Evolutionary conservation across 2,329 filamentous ascomycete species (phyloP), one percentile per base, ranked within the genome.

Genomic region (Hymenoscyphus fraxineus): DNA sequence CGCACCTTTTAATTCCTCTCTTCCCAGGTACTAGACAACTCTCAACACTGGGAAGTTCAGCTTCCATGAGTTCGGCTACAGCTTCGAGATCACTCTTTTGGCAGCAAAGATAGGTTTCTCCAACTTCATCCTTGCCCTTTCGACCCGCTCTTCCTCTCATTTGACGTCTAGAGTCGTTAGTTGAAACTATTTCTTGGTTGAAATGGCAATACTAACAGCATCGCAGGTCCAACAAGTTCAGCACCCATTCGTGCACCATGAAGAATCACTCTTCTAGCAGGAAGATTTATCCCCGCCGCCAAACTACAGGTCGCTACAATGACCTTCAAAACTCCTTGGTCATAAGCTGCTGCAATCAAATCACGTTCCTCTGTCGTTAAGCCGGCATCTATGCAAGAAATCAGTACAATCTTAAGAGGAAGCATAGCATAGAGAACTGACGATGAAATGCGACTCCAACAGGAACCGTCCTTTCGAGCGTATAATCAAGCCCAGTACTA

Each of bases 281-380:
- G 84, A 72, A 93, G 78, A 75, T 93, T 93, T 65, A 93, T 91
- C n/a, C 90, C 90, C 15, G 90, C 90, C n/a, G 90, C 90, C 64
- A 93, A 81, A 73, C 89, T 92, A 71, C 89, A 92, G 1, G 90
- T 93, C 44, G 90, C 90, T 16, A 92, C 86, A 61, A 91, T 87
- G 0, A 92, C 85, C 69, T 88, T 88, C 19, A 93, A 74, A 5
- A 83, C 79, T 0, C 90, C 89, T 47, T 78, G 75, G 72, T 93
- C 90, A 68, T 92, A 93, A 13, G 89, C 89, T 41, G 81, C 82
- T 2, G 89, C 86, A 62, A 93, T 83, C 7, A 92, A 77, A 59
- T 92, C 89, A 59, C 90, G 83, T 74, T 93, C 90, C 76, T 93
- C 90, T 0, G 83, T 87, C 0, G 90, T 93, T 70, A 93, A 81